phyloP scores from a whole-genome alignment of 805 yeast genomes.

The Middelhovenomyces tepae region DNA sequence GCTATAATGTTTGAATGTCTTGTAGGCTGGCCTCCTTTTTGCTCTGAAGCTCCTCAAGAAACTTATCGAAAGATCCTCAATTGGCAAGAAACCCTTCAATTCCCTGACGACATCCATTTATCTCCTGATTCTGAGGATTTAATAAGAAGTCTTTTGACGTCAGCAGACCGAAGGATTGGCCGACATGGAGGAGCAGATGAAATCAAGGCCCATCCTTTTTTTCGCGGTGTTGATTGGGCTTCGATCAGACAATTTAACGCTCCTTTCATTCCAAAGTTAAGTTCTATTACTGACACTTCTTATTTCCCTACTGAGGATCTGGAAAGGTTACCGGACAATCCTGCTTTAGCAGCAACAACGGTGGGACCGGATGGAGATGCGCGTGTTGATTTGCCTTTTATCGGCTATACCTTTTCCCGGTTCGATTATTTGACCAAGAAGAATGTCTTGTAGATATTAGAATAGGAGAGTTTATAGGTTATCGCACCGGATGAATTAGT shows the following conservation, averaged over 20 bases:
- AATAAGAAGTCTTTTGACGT: constrained; percentile 65
- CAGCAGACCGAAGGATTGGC: constrained; percentile 74
- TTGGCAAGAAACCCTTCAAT: constrained; percentile 80
- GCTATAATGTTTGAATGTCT: constrained; percentile 95
- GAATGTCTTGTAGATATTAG: constrained; percentile 25
- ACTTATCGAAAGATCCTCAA: constrained; percentile 85
- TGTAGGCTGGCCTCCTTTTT: constrained; percentile 96
- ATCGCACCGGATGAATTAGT: too few species aligned
- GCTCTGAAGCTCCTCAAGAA: constrained; percentile 90
- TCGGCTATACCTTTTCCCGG: constrained; percentile 93
- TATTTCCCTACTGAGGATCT: constrained; percentile 97
- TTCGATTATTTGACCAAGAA: constrained; percentile 75
- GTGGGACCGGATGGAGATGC: constrained; percentile 33
- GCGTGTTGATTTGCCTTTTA: constrained; percentile 89
- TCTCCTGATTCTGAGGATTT: constrained; percentile 85
- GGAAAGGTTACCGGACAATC: constrained; percentile 89
- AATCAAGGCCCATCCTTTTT: constrained; percentile 82
- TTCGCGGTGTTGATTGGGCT: constrained; percentile 94
- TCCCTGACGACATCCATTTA: constrained; percentile 87
- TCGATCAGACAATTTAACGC: constrained; percentile 81
- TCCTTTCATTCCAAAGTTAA: constrained; percentile 85
- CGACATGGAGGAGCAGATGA: constrained; percentile 88
- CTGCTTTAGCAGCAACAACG: constrained; percentile 38
- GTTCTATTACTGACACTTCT: constrained; percentile 89
- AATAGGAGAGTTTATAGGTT: constrained; percentile 1